Percentiles rank a stretch among this genome's conserved stretches.
Conservation (phyloP, 805 yeast species). For the Ogataea allantospora region DNA sequence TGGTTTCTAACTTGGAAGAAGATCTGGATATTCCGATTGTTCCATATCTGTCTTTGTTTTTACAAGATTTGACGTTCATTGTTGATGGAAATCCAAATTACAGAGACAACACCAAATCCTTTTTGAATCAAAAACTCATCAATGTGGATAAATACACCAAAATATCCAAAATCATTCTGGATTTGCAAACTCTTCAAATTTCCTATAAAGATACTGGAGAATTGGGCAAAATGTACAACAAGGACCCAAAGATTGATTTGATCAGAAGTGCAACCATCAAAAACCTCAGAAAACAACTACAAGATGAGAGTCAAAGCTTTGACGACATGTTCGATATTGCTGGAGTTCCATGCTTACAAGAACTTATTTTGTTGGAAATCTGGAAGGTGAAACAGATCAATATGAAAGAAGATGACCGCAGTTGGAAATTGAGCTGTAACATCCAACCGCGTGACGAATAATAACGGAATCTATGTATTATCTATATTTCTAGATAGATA, state of each 20-base stretch:
- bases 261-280: slow-evolving; percentile 32
- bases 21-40: slow-evolving; percentile 58
- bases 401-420: slow-evolving; percentile 60
- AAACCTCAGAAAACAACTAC: slow-evolving; percentile 22
- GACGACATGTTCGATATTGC: slow-evolving; percentile 39
- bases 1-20: slow-evolving; percentile 43
- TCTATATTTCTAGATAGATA: too few relatives aligned
- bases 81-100: slow-evolving; percentile 76
- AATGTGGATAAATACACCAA: slow-evolving; percentile 74
- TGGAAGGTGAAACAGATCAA: slow-evolving; percentile 68
- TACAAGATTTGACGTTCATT: slow-evolving; percentile 79
- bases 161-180: slow-evolving; percentile 63
- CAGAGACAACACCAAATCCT: slow-evolving; percentile 51
- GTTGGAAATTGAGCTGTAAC: slow-evolving; percentile 67
- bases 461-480: slow-evolving; percentile 1
- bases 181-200: slow-evolving; percentile 66
- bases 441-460: slow-evolving; percentile 50
- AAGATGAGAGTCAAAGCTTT: slow-evolving; percentile 15
- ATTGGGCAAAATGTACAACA: slow-evolving; percentile 28
- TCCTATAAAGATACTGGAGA: slow-evolving; percentile 44
- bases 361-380: slow-evolving; percentile 62
- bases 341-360: slow-evolving; percentile 45
- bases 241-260: slow-evolving; percentile 23
- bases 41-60: slow-evolving; percentile 70
- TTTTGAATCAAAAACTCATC: slow-evolving; percentile 56